Evolutionary conservation across 1,139 yeast species (phyloP).

Genomic region (Meyerozyma guilliermondii): DNA sequence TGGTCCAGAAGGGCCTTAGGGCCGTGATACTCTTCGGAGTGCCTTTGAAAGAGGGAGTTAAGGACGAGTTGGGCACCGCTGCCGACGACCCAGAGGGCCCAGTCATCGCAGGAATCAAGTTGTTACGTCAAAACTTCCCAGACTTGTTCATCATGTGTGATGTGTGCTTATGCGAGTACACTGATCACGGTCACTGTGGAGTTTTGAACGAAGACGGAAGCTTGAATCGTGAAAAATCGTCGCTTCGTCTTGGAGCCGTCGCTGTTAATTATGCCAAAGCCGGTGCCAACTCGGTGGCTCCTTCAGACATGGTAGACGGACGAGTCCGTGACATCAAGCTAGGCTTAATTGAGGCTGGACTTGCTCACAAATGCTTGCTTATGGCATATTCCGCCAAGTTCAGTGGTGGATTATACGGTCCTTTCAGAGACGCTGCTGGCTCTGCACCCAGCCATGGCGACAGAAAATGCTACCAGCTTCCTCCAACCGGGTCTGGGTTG

Average conservation of each 20-base stretch:
- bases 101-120: constrained; percentile 73
- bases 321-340: constrained; percentile 82
- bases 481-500: constrained; percentile 87
- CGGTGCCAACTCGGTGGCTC: constrained; percentile 95
- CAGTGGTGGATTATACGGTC: constrained; percentile 88
- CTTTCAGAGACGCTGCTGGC: constrained; percentile 97
- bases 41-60: constrained; percentile 65
- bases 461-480: constrained; percentile 88
- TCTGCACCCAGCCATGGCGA: constrained; percentile 88
- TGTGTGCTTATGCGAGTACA: constrained; percentile 95
- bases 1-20: constrained; percentile 76
- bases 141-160: constrained; percentile 85
- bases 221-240: constrained; percentile 70
- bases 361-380: constrained; percentile 84
- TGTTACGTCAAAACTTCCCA: constrained; percentile 64
- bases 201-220: constrained; percentile 80
- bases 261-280: constrained; percentile 95
- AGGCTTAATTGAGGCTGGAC: constrained; percentile 76
- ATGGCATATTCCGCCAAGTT: constrained; percentile 96
- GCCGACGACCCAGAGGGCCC: constrained; percentile 98
- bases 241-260: constrained; percentile 83
- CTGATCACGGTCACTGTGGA: constrained; percentile 97
- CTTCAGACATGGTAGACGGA: constrained; percentile 98
- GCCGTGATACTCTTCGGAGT: constrained; percentile 93
- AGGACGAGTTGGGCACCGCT: constrained; percentile 78